phyloP scores from a whole-genome alignment of 805 yeast genomes.

The Yarrowia sp. region DNA sequence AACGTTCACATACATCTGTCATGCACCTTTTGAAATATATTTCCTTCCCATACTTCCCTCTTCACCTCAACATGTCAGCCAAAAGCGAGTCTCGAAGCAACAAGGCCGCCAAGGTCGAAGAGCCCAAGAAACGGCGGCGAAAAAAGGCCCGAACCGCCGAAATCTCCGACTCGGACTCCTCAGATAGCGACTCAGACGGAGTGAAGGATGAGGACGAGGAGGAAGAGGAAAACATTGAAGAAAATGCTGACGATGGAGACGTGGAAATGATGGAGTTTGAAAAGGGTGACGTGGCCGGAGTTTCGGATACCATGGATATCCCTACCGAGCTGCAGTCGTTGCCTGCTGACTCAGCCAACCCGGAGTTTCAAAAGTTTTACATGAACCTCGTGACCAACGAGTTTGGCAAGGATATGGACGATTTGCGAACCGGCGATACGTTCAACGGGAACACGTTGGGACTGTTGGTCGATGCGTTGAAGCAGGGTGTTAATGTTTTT shows the following conservation, averaged over 20 bases:
- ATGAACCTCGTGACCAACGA: conserved; percentile 56
- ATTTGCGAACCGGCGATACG: conserved; percentile 55
- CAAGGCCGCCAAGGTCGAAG: conserved; percentile 23
- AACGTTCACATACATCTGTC: too few relatives aligned
- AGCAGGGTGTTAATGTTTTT: conserved; percentile 52
- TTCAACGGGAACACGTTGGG: conserved; percentile 51
- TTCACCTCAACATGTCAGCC: conserved; percentile 19
- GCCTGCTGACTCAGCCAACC: conserved; percentile 29
- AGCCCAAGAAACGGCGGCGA: conserved; percentile 42
- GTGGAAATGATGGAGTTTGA: conserved; percentile 43
- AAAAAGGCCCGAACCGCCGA: conserved; percentile 46
- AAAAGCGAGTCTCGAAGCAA: conserved; percentile 15
- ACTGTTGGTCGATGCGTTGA: conserved; percentile 50
- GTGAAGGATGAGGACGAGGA: not conserved
- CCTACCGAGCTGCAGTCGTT: conserved; percentile 11
- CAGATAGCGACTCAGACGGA: conserved; percentile 10
- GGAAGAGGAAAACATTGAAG: not conserved
- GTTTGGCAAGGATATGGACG: conserved; percentile 55
- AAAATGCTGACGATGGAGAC: not conserved
- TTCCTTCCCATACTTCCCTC: too few relatives aligned
- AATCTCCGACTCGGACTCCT: conserved; percentile 43
- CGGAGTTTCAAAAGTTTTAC: conserved; percentile 51
- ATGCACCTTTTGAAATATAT: too few relatives aligned
- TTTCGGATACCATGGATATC: not conserved
- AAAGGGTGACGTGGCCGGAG: conserved; percentile 39